Conservation (phyloP, 176 grass and related monocot genomes). For the Carex littledalei region DNA sequence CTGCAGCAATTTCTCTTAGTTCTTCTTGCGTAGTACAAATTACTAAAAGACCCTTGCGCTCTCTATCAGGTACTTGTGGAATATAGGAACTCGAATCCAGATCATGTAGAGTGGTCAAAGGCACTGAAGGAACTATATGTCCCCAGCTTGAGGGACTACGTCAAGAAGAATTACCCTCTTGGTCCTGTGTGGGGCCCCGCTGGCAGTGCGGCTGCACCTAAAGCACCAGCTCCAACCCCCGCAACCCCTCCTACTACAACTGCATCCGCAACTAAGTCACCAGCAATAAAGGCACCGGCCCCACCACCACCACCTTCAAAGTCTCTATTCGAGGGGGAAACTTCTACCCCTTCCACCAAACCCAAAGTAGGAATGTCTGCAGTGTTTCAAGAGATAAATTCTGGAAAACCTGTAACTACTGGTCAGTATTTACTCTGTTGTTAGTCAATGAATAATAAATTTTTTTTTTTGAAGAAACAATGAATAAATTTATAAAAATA, state of each 20-base stretch:
- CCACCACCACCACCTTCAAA: constrained; percentile 60
- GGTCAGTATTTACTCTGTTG: constrained; percentile 36
- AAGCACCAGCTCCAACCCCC: constrained; percentile 24
- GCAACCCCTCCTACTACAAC: constrained; percentile 43
- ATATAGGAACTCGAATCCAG: constrained; percentile 84
- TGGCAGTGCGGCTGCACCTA: constrained; percentile 26
- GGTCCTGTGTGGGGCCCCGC: constrained; percentile 65
- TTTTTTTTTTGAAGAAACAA: too few species aligned
- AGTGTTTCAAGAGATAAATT: constrained; percentile 86
- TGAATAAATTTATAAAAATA: background rate
- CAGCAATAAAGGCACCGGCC: constrained; percentile 35
- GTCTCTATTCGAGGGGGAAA: constrained; percentile 56
- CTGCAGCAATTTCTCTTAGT: background rate
- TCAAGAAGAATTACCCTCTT: constrained; percentile 85
- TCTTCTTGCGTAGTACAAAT: background rate
- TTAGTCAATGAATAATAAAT: background rate
- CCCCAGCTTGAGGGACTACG: constrained; percentile 77
- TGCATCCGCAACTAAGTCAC: constrained; percentile 53
- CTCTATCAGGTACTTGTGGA: constrained; percentile 72
- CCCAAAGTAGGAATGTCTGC: constrained; percentile 88
- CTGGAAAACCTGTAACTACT: constrained; percentile 62
- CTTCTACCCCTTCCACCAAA: constrained; percentile 36
- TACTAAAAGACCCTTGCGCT: constrained; percentile 2
- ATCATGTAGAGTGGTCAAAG: constrained; percentile 96
- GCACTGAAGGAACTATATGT: constrained; percentile 90